Conservation (phyloP, 768 basidiomycete species). For the Lepiota venenata region DNA sequence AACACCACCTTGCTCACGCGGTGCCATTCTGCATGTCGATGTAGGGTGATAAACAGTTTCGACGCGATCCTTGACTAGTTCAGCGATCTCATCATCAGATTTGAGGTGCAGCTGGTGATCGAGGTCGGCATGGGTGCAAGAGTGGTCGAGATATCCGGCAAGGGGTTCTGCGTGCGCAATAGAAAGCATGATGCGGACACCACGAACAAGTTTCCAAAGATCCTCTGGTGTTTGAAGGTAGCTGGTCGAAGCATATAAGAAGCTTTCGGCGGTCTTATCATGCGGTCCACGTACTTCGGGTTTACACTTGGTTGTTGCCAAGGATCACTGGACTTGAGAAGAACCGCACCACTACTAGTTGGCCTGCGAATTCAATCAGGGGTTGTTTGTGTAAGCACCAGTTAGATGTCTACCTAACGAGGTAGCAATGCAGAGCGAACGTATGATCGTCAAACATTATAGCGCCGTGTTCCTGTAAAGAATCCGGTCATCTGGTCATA, state of each 20-base stretch:
- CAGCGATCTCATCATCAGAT: conserved; percentile 38
- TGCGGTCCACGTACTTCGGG: conserved; percentile 32
- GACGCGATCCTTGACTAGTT: conserved; percentile 36
- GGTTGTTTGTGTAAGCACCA: background rate
- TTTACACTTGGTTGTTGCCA: conserved; percentile 42
- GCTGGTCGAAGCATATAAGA: conserved; percentile 18
- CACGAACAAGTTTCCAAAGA: conserved; percentile 38
- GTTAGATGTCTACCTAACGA: conserved; percentile 32
- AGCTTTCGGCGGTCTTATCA: background rate
- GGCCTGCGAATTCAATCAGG: conserved; percentile 26
- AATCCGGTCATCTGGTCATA: background rate
- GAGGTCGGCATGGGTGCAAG: conserved; percentile 28
- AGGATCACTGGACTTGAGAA: conserved; percentile 37
- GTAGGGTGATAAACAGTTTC: conserved; percentile 49
- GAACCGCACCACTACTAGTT: conserved; percentile 36
- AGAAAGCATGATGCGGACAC: conserved; percentile 33
- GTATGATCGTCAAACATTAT: conserved; percentile 33
- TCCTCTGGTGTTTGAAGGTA: conserved; percentile 41
- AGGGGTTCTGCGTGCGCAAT: conserved; percentile 39
- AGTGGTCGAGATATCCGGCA: conserved; percentile 32
- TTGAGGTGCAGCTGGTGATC: conserved; percentile 36
- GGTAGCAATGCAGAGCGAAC: conserved; percentile 36
- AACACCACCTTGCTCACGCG: conserved; percentile 34
- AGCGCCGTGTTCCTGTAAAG: conserved; percentile 31
- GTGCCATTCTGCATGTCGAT: conserved; percentile 45